Base-by-base conservation (phyloP, 2,329 filamentous ascomycete genomes). In the Sclerotinia trifoliorum region DNA sequence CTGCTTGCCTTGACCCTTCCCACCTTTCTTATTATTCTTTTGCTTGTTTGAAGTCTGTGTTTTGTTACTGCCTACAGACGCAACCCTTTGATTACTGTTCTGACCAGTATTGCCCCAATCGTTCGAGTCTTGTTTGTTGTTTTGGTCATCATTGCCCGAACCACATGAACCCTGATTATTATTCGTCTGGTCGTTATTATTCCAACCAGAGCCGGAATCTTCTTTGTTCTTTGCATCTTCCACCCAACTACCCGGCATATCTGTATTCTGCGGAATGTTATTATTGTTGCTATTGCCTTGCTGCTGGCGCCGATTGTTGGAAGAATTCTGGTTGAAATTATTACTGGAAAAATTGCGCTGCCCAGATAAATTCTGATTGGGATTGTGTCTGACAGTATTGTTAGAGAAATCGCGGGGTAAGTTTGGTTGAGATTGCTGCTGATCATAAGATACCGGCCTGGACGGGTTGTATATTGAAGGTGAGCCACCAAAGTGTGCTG, bases 401-500 rank as follows among this genome's bases (percentile, higher is more conserved):
- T 19, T 58, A 2, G 64, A 48, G 7, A 57, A 57, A 42, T 24
- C 52, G 15, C 46, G 64, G 32, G 62, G 24, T 32, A 26, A 7
- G 15, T 46, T 42, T 58, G 65, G 54, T 39, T 42, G 29, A 24
- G 26, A 56, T 42, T 62, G 58, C 60, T 56, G 58, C 57, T 49
- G 66, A 24, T 51, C 60, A 51, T 51, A 13, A 62, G 46, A 17
- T 13, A 8, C 46, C 19, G 46, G 60, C 29, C 46, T 46, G 17
- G n/a, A 26, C 29, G 48, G 11, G 39, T 62, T 51, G 62, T 48
- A 51, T n/a, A 57, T 54, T 19, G 66, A 69, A 35, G 69, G 65
- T 68, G 83, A 80, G 29, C 58, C 55, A 29, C 66, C 56, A 5
- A 81, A 80, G 63, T 70, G 70, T 32, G 58, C 66, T 17, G 66